Percentiles rank a stretch among this genome's conserved stretches.
Conservation (phyloP, 2,329 filamentous ascomycete species). For the Cordyceps cicadae region DNA sequence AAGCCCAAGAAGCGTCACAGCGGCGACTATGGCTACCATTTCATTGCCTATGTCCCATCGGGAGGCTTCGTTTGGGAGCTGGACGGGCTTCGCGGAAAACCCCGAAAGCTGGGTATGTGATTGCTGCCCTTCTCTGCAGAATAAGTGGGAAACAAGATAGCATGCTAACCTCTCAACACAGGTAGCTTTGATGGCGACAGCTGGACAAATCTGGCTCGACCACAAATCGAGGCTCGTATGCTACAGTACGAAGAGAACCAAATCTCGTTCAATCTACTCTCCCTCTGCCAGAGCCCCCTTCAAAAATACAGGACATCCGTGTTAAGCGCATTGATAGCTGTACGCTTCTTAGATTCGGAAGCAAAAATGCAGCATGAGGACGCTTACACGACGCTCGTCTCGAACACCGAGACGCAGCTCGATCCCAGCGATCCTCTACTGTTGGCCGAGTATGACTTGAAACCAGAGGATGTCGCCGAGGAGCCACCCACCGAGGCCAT, state of each 20-base stretch:
- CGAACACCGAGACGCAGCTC: not conserved
- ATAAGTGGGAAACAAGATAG: too few relatives aligned
- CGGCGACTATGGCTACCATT: slow-evolving; percentile 67
- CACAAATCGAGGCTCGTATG: slow-evolving; percentile 61
- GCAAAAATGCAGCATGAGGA: slow-evolving; percentile 13
- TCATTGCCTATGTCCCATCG: slow-evolving; percentile 78
- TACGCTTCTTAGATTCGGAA: slow-evolving; percentile 30
- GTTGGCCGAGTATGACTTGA: not conserved
- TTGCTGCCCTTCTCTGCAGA: not conserved
- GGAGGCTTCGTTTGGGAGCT: slow-evolving; percentile 76
- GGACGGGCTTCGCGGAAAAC: slow-evolving; percentile 71
- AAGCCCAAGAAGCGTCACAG: slow-evolving; percentile 33
- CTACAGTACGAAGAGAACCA: slow-evolving; percentile 54
- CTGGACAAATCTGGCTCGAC: slow-evolving; percentile 60
- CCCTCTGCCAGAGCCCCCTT: slow-evolving; percentile 61
- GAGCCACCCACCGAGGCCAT: not conserved
- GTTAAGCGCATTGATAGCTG: slow-evolving; percentile 31
- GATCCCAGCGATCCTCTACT: not conserved
- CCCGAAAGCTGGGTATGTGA: slow-evolving; percentile 33
- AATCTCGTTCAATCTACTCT: slow-evolving; percentile 69
- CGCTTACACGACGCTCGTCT: not conserved
- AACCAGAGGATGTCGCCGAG: not conserved
- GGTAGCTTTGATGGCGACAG: slow-evolving; percentile 24
- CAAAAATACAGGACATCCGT: slow-evolving; percentile 39
- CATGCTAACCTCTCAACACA: slow-evolving; percentile 15